phyloP scores from a whole-genome alignment of 2,329 filamentous ascomycete species.

The Fusarium paranaense region DNA sequence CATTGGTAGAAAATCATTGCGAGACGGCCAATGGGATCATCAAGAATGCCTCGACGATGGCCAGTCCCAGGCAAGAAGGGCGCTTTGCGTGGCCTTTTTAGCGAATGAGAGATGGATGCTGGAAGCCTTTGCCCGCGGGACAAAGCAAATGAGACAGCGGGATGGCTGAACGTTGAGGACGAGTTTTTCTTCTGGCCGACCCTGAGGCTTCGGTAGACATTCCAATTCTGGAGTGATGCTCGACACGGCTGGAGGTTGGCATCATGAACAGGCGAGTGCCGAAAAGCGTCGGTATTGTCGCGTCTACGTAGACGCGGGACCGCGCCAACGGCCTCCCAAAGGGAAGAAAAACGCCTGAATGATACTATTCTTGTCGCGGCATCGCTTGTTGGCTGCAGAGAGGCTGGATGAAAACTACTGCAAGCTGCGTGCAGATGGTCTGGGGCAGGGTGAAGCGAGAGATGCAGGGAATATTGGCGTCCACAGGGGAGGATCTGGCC shows the following conservation, averaged over 20 bases:
- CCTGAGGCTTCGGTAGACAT: background rate
- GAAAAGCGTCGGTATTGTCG: constrained; percentile 4
- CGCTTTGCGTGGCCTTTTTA: constrained; percentile 36
- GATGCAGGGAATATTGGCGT: constrained; percentile 14
- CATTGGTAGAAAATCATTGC: constrained; percentile 42
- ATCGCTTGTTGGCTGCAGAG: constrained; percentile 25
- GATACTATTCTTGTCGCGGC: constrained; percentile 39
- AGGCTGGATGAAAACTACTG: constrained; percentile 21
- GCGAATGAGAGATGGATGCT: constrained; percentile 35
- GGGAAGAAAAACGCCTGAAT: constrained; percentile 7
- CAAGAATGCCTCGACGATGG: constrained; percentile 16
- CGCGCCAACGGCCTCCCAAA: constrained; percentile 16
- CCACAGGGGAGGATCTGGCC: constrained; percentile 25
- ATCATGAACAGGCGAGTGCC: background rate
- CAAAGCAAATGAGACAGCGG: constrained; percentile 29
- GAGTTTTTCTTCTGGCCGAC: background rate
- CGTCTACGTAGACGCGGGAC: constrained; percentile 35
- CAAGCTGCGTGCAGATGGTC: constrained; percentile 27
- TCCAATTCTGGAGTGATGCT: background rate
- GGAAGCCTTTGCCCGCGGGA: constrained; percentile 9
- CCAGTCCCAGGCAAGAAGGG: constrained; percentile 28
- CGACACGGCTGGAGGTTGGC: background rate
- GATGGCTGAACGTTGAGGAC: background rate
- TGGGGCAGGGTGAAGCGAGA: constrained; percentile 24
- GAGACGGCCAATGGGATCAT: constrained; percentile 34